These are phyloP conservation scores for Solanum piurae DNA, from an alignment of 257 asterid species.

Conservation along the genomic window DNA sequence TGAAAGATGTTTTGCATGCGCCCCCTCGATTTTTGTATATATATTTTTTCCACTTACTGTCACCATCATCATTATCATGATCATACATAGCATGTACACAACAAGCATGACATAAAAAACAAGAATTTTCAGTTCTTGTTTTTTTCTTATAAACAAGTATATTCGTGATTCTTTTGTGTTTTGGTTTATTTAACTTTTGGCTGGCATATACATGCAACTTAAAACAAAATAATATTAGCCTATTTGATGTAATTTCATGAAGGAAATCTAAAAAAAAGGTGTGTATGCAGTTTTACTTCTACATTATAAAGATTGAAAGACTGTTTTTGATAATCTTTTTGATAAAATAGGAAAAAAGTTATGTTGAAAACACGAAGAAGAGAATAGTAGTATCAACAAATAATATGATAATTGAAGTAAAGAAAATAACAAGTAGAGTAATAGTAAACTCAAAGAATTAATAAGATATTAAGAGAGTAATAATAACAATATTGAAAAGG, in stretches of 20 bases:
- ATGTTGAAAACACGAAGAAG: not conserved
- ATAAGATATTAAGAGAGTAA: not conserved
- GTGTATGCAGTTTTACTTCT: not conserved
- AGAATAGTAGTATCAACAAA: not conserved
- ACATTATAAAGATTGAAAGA: not conserved
- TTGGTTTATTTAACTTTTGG: not conserved
- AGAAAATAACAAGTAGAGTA: not conserved
- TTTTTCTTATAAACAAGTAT: not conserved
- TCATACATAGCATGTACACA: not conserved
- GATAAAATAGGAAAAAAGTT: not conserved
- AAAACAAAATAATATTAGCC: too few relatives aligned
- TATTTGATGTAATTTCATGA: not conserved
- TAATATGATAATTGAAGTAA: not conserved
- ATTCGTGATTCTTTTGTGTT: not conserved
- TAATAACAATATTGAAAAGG: not conserved
- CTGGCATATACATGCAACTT: not conserved
- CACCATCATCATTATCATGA: not conserved
- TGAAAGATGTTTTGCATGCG: conserved; percentile 51
- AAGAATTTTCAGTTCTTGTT: not conserved
- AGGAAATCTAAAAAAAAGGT: not conserved
- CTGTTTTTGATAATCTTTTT: too few relatives aligned
- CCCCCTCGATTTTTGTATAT: conserved; percentile 1
- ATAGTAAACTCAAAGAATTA: not conserved
- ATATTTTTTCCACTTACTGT: not conserved
- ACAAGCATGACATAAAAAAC: not conserved